Base-by-base conservation (phyloP, 78 protist species). In the Dictyostelium brefeldianum region DNA sequence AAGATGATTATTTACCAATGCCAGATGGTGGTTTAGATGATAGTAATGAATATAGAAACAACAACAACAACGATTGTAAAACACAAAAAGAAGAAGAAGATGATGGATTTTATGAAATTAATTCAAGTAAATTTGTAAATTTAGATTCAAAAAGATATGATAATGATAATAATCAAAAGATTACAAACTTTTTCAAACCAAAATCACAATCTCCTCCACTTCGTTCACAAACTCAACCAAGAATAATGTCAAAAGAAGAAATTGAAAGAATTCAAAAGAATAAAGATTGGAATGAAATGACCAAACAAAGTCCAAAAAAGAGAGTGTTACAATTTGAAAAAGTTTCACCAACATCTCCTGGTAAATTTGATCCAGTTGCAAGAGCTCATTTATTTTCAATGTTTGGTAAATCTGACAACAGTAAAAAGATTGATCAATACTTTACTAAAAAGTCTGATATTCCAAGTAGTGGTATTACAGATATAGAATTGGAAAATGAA, bases 371-470 rank as follows among this genome's bases (percentile, higher is more conserved):
- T 31, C 75, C 48, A 12, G 48, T 27, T 27, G 48, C 29, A 6
- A 67, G 48, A 67, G 48, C 43, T 67, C 75, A 67, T 67, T 67
- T 67, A 67, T 67, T 67, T 41, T 31, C 50, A 36, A 36, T 36
- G 43, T 6, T 67, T 67, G 25, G 75, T 67, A 29, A 67, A 67
- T 27, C 15, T 12, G 47, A 73, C 20, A 73, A 36, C 20, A 73
- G 47, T 46, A 73, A 47, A 29, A 70, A 48, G 17, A 73, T 46
- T 46, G 56, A 73, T 9, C 47, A n/a, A 43, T 46, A n/a, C 46
- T 46, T 46, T 11, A 31, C 43, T 46, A 73, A 73, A 22, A 17
- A 20, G 12, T 18, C 78, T 3, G 41, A 64, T 27, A 20, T 20
- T 53, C 7, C 4, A 22, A 18, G 50, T 41, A 18, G 20, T 70